These are phyloP conservation scores for Acorus gramineus DNA, from an alignment of 106 monocot genomes.

Conservation along the genomic window DNA sequence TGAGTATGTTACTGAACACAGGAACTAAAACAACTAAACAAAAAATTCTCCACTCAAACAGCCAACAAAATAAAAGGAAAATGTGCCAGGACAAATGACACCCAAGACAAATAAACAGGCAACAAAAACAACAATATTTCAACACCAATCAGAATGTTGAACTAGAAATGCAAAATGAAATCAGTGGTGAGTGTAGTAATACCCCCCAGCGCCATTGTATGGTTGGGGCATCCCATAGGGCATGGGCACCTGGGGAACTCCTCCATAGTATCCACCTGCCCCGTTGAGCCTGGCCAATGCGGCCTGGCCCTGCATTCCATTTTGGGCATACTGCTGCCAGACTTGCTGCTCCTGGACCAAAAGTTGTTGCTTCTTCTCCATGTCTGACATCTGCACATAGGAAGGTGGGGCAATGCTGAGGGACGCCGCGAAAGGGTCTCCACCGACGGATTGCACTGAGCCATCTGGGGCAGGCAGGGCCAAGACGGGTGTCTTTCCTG, in stretches of 20 bases:
- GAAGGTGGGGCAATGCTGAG: constrained; percentile 55
- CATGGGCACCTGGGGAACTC: constrained; percentile 11
- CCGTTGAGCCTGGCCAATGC: constrained; percentile 21
- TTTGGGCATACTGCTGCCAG: constrained; percentile 63
- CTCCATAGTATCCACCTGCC: constrained; percentile 3
- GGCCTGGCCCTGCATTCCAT: constrained; percentile 78
- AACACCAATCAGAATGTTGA: no score
- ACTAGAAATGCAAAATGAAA: neutral
- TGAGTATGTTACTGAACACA: no score
- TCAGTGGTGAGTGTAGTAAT: constrained; percentile 30
- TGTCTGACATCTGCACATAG: constrained; percentile 86
- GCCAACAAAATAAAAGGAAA: no score
- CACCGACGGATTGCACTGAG: constrained; percentile 35
- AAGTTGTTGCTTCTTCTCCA: constrained; percentile 79
- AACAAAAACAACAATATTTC: no score
- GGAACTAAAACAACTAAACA: no score
- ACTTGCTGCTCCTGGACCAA: constrained; percentile 60
- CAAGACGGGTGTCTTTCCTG: constrained; percentile 29
- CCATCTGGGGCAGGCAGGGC: constrained; percentile 79
- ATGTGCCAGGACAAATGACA: no score
- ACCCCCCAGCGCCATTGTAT: constrained; percentile 7
- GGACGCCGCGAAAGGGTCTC: constrained; percentile 78
- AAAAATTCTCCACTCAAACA: no score
- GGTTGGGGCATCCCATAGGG: constrained; percentile 39
- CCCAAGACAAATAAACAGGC: no score